Evolutionary conservation across 1,284 basidiomycete species (phyloP), one percentile per base, ranked within the genome.

Genomic region (Pisolithus thermaeus): DNA sequence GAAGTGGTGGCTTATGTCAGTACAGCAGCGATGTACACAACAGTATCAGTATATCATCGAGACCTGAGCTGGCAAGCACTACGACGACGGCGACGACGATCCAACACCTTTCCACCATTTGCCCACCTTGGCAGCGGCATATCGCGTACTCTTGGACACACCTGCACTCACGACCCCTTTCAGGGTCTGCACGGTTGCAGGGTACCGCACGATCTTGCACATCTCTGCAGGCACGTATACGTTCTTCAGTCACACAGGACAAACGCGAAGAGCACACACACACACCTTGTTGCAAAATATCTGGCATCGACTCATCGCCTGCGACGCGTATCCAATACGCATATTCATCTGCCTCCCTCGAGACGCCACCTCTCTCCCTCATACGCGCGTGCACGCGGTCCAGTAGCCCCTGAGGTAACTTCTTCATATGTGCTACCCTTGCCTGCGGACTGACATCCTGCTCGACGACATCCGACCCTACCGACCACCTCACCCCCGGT

Each of bases 81-180:
- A 20, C 18, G 18, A 20, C 39, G 4, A 9, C 22, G 39, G 36
- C 45, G 36, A 57, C 16, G 27, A 50, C 4, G 54, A 52, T 32
- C 35, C 39, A 14, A 30, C 32, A 32, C 83, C 78, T 52, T 71
- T 73, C 78, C 87, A 87, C 87, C 90, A 94, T 70, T 96, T 97
- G 46, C 79, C 71, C 23, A 94, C 72, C 72, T 97, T 94, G 51
- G 84, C 79, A 41, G 76, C 59, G 42, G 79, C 76, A 67, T 97
- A 97, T 43, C 80, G 79, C 9, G 86, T 56, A 62, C 88, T 91
- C 76, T 94, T 94, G 43, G 77, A 72, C 7, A 88, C 61, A 0
- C 93, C 93, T 5, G 91, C 90, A 50, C 87, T 93, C 18, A 90
- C 77, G 49, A 97, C 65, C 7, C 94, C 94, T 70, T 97, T 97